Evolutionary conservation across 805 yeast species (phyloP).

Genomic region (Kodamaea nitidulidarum): DNA sequence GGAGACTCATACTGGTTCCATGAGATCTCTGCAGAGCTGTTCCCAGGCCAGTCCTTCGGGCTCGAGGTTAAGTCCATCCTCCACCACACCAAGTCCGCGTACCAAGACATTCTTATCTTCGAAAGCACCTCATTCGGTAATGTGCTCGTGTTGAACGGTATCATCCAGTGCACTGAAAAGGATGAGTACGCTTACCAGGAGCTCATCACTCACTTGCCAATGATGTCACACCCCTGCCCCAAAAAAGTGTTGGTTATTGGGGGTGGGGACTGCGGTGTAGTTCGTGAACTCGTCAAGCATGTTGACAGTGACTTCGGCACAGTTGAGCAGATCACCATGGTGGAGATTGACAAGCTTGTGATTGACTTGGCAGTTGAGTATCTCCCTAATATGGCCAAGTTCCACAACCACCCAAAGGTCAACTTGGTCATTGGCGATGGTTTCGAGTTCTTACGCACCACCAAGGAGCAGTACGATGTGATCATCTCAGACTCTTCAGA

Average conservation of each 20-base stretch:
- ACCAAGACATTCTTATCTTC: constrained; percentile 81
- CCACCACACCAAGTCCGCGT: constrained; percentile 63
- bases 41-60: constrained; percentile 85
- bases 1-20: constrained; percentile 63
- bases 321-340: constrained; percentile 64
- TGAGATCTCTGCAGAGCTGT: constrained; percentile 63
- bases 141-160: constrained; percentile 85
- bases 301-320: constrained; percentile 33
- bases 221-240: constrained; percentile 74
- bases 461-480: constrained; percentile 60
- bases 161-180: constrained; percentile 84
- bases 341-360: constrained; percentile 87
- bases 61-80: constrained; percentile 60
- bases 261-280: constrained; percentile 95
- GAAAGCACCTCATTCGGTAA: constrained; percentile 75
- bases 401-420: constrained; percentile 62
- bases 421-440: constrained; percentile 75
- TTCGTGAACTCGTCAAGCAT: constrained; percentile 83
- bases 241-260: constrained; percentile 81
- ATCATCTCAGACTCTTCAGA: constrained; percentile 91
- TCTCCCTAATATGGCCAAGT: constrained; percentile 71
- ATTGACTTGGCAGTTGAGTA: constrained; percentile 67
- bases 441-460: constrained; percentile 60
- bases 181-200: constrained; percentile 96
- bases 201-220: constrained; percentile 79